phyloP scores from a whole-genome alignment of 1,139 yeast genomes.

The Pichia kudriavzevii region DNA sequence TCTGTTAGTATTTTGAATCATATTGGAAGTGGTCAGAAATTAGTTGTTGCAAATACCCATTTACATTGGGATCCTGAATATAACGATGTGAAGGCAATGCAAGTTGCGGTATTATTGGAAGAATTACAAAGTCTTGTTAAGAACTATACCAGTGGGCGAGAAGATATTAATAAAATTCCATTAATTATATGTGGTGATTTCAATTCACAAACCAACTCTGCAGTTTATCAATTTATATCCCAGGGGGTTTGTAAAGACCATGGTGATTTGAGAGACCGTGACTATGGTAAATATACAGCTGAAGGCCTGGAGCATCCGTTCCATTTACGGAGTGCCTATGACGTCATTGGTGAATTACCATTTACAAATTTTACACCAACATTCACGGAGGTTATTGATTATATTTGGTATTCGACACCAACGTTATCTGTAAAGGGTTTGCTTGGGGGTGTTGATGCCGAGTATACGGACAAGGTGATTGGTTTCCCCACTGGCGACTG shows the following conservation, averaged over 20 bases:
- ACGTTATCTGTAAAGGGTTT: constrained; percentile 76
- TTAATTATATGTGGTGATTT: constrained; percentile 90
- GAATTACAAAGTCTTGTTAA: constrained; percentile 64
- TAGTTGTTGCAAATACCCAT: constrained; percentile 84
- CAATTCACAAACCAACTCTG: constrained; percentile 80
- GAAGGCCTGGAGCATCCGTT: constrained; percentile 82
- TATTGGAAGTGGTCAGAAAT: constrained; percentile 57
- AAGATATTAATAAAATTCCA: constrained; percentile 46
- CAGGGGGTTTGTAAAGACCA: constrained; percentile 72
- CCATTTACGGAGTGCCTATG: constrained; percentile 79
- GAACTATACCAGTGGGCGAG: constrained; percentile 31
- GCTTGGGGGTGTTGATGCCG: constrained; percentile 75
- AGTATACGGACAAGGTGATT: constrained; percentile 66
- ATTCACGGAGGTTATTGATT: constrained; percentile 89
- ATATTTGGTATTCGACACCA: constrained; percentile 86
- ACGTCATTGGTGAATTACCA: constrained; percentile 79
- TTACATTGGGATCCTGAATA: constrained; percentile 98
- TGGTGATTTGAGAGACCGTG: constrained; percentile 74
- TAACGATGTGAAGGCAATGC: constrained; percentile 93
- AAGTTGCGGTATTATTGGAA: constrained; percentile 85
- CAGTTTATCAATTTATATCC: constrained; percentile 84
- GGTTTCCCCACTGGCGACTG: constrained; percentile 93
- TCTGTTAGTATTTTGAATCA: constrained; percentile 74
- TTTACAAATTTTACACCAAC: constrained; percentile 92
- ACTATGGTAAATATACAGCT: constrained; percentile 85